phyloP scores from a whole-genome alignment of 2,329 filamentous ascomycete species.

The Corinectria fuckeliana region DNA sequence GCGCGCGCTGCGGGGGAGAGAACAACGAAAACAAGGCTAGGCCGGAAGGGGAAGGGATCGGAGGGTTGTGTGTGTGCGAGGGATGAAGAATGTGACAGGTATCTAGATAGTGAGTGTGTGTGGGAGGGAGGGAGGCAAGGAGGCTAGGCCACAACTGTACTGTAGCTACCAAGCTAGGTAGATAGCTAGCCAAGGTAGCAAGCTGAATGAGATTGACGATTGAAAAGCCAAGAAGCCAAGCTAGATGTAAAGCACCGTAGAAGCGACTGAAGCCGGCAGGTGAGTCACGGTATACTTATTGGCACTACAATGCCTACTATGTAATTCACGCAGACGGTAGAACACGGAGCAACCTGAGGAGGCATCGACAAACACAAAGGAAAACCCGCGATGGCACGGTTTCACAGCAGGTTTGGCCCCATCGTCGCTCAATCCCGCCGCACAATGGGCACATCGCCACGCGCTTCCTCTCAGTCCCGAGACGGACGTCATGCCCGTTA shows the following conservation, averaged over 20 bases:
- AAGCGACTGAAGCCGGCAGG: not conserved
- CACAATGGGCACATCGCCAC: slow-evolving; percentile 30
- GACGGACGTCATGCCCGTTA: not conserved
- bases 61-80: not conserved
- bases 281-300: not conserved
- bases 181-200: not conserved
- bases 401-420: slow-evolving; percentile 7
- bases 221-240: not conserved
- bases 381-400: slow-evolving; percentile 11
- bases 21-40: not conserved
- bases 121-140: too few species aligned
- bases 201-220: slow-evolving; percentile 1
- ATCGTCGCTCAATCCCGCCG: slow-evolving; percentile 23
- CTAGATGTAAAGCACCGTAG: not conserved
- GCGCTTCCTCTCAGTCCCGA: slow-evolving; percentile 5
- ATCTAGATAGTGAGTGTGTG: not conserved
- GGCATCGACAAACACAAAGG: not conserved
- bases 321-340: not conserved
- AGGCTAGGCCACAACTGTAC: too few species aligned
- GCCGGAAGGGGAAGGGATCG: not conserved
- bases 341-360: too few species aligned
- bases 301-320: too few species aligned
- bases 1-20: not conserved
- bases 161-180: too few species aligned
- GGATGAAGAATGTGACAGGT: too few species aligned